Percentiles rank a stretch among this genome's conserved stretches.
These are phyloP conservation scores for Lachnellula hyalina DNA, from an alignment of 2,329 filamentous ascomycete species.

Conservation along the genomic window DNA sequence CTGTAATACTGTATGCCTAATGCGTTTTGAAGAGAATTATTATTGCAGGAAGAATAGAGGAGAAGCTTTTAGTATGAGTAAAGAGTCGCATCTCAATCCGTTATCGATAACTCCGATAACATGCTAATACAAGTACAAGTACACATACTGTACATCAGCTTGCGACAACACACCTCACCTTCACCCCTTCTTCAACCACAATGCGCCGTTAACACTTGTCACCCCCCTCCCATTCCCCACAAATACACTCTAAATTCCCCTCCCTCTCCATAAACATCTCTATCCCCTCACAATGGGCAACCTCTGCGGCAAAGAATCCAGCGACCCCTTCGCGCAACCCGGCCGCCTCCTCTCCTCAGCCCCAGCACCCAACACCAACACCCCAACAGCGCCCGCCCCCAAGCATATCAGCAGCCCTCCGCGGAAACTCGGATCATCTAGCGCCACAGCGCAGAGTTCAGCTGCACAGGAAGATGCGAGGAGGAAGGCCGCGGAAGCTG, in stretches of 20 bases:
- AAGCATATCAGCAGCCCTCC: slow-evolving; percentile 48
- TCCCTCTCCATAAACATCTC: neutral
- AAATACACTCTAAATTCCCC: neutral
- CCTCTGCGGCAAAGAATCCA: slow-evolving; percentile 71
- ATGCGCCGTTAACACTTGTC: slow-evolving; percentile 4
- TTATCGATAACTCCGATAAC: no score
- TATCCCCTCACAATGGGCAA: slow-evolving; percentile 63
- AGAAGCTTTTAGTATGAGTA: no score
- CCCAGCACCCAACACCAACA: slow-evolving; percentile 35
- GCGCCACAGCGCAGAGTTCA: slow-evolving; percentile 36
- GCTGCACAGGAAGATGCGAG: slow-evolving; percentile 52
- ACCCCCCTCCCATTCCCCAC: neutral
- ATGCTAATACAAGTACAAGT: no score
- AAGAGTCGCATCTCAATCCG: no score
- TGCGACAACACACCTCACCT: slow-evolving; percentile 4
- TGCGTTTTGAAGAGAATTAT: no score
- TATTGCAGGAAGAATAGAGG: no score
- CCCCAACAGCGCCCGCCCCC: slow-evolving; percentile 44
- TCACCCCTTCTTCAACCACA: neutral
- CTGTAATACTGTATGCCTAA: no score
- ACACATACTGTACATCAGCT: neutral
- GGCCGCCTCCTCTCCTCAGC: slow-evolving; percentile 64
- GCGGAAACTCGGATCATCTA: slow-evolving; percentile 57
- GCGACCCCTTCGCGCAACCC: slow-evolving; percentile 64
- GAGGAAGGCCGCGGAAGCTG: slow-evolving; percentile 70